Evolutionary conservation across 768 basidiomycete species (phyloP), one percentile per base, ranked within the genome.

Genomic region (Agrocybe pediades): DNA sequence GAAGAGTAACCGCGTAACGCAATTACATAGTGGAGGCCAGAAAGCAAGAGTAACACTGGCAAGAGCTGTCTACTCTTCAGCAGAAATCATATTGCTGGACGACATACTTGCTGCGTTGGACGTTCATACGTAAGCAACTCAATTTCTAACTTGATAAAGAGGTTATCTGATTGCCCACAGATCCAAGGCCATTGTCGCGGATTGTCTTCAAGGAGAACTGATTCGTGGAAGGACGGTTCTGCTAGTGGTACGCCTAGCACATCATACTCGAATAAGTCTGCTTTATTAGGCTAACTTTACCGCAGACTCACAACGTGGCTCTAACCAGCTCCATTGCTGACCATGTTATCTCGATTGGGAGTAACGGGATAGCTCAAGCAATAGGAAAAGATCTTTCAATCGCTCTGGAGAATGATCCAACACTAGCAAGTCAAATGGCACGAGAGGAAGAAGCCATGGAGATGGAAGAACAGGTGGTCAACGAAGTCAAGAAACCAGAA

Each of bases 121-220:
- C 52, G 62, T 57, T 16, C 59, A 61, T 53, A 62, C 59, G 68
- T 71, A 51, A 53, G 69, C 41, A 67, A 9, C n/a, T n/a, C n/a
- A n/a, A n/a, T 41, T 6, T 30, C 36, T 13, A 16, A 20, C 24
- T 41, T 6, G 7, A 16, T 40, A 16, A 9, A 26, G 21, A 46
- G 15, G 46, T 6, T 16, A 20, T 2, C 36, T 16, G 3, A 15
- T 27, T 25, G 17, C n/a, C 29, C 40, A 13, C 87, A 93, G 91
- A 0, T 88, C 92, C 0, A 82, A 87, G 53, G 88, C 90, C 70
- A 81, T 96, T 40, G 87, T 85, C 62, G 74, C 82, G n/a, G 76
- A 90, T 46, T 93, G 90, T 61, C 75, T 97, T 41, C 76, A 78
- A 51, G 93, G 94, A 15, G 84, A 87, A 33, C 71, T 95, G 41